Evolutionary conservation across 1,284 basidiomycete species (phyloP), one percentile per base, ranked within the genome.

Genomic region (Malassezia obtusa): DNA sequence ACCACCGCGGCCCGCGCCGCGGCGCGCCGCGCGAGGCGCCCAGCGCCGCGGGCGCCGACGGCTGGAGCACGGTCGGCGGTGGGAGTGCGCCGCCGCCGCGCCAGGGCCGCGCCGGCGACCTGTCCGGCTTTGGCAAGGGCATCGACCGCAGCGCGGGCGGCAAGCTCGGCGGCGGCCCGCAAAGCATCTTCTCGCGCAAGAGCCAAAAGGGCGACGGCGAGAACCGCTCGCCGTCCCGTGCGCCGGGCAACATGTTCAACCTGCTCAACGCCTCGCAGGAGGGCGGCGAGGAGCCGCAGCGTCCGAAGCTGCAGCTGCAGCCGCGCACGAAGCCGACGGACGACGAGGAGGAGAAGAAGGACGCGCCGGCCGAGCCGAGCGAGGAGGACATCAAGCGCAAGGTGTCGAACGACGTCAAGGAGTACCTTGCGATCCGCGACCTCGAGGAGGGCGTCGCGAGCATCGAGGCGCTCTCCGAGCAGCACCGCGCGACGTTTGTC

Each of bases 1-100:
- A 84, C 86, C 80, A 80, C 57, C 82, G 86, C 43, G 87, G 89
- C 37, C 94, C 91, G 52, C 82, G 87, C 51, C 83, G 89, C 47
- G 90, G 90, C n/a, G 83, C 81, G 51, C 82, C 85, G 15, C 83
- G 87, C 81, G 25, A 73, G 75, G 67, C 51, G 17, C 49, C 43
- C 36, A 51, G 49, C 22, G 22, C n/a, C 28, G 28, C 37, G 22
- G 19, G 58, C 52, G 57, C 59, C 44, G 89, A 94, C 61, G 90
- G 91, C 33, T 95, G 90, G 89, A 78, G 77, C 62, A 82, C 85
- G 26, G 84, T 86, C n/a, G 82, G 84, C 57, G 81, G 82, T 50
- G 22, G 25, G 4, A 49, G 50, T 22, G 61, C 60, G 73, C 78
- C 58, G 28, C 74, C 76, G 28, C 76, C 76, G 56, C 81, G 82